A percentile compares a stretch with the other conserved stretches of the same genome.
phyloP scores from a whole-genome alignment of 805 yeast species.

The Priceomyces medius region DNA sequence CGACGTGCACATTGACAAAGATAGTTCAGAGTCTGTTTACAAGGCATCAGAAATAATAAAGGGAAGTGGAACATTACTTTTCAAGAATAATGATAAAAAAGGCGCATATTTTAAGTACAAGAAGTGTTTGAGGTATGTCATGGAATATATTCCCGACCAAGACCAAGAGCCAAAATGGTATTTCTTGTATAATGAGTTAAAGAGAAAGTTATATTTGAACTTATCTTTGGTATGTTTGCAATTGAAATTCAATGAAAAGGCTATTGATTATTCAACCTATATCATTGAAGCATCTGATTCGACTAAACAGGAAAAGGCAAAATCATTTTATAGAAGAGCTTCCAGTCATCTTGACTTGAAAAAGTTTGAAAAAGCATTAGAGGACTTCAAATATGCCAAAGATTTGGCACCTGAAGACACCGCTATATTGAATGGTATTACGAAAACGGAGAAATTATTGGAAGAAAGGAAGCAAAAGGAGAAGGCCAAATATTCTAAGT shows the following conservation, averaged over 20 bases:
- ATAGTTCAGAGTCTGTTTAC: constrained; percentile 53
- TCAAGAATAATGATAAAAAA: constrained; percentile 49
- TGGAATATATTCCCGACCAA: constrained; percentile 69
- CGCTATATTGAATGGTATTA: constrained; percentile 45
- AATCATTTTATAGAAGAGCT: constrained; percentile 59
- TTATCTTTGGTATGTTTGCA: constrained; percentile 56
- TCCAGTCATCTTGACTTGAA: constrained; percentile 42
- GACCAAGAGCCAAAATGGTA: constrained; percentile 58
- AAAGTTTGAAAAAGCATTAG: constrained; percentile 50
- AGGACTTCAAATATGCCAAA: constrained; percentile 45
- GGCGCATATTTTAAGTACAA: constrained; percentile 62
- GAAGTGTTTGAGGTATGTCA: constrained; percentile 66
- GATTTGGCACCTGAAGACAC: constrained; percentile 49
- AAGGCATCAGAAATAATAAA: constrained; percentile 57
- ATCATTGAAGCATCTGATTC: constrained; percentile 50
- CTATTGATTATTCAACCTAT: constrained; percentile 55
- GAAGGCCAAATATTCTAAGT: constrained; percentile 58
- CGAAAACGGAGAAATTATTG: constrained; percentile 37
- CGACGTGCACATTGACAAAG: constrained; percentile 55
- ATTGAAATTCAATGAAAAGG: constrained; percentile 45
- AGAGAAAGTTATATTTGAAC: constrained; percentile 57
- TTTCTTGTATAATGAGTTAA: constrained; percentile 48
- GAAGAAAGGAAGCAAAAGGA: constrained; percentile 48
- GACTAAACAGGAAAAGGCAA: constrained; percentile 47
- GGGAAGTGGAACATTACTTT: constrained; percentile 62